Percentiles rank a stretch among this genome's conserved stretches.
Conservation (phyloP, 805 yeast genomes). For the Sugiyamaella americana region DNA sequence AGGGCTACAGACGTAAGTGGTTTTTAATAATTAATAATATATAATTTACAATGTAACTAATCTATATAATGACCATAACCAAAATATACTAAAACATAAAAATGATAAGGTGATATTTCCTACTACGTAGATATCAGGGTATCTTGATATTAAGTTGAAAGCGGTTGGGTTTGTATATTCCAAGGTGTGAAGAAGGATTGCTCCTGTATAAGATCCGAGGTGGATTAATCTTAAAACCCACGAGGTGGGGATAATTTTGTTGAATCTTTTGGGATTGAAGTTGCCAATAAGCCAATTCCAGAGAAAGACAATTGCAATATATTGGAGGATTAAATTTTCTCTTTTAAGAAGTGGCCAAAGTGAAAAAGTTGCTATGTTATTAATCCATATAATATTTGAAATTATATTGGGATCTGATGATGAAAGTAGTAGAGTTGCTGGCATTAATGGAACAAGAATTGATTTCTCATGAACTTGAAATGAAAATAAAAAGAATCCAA, state of each 20-base stretch:
- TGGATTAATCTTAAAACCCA: slow-evolving; percentile 48
- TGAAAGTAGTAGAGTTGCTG: slow-evolving; percentile 62
- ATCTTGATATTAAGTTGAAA: slow-evolving; percentile 27
- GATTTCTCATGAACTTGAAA: slow-evolving; percentile 97
- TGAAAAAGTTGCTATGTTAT: slow-evolving; percentile 77
- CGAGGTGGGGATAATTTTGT: slow-evolving; percentile 40
- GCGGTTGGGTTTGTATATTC: slow-evolving; percentile 45
- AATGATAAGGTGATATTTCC: slow-evolving; percentile 69
- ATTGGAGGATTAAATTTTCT: slow-evolving; percentile 72
- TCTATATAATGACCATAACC: slow-evolving; percentile 74
- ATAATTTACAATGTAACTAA: slow-evolving; percentile 20
- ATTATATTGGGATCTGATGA: slow-evolving; percentile 48
- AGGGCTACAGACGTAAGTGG: slow-evolving; percentile 23
- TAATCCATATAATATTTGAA: slow-evolving; percentile 82
- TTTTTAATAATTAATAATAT: neutral
- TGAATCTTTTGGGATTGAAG: slow-evolving; percentile 25
- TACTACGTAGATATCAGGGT: slow-evolving; percentile 84
- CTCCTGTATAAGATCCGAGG: slow-evolving; percentile 46
- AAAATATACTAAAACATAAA: slow-evolving; percentile 65
- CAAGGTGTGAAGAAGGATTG: slow-evolving; percentile 45
- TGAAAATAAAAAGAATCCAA: slow-evolving; percentile 84
- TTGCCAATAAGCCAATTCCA: slow-evolving; percentile 79
- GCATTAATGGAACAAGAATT: slow-evolving; percentile 80
- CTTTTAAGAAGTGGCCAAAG: slow-evolving; percentile 79
- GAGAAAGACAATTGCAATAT: slow-evolving; percentile 50